Evolutionary conservation across 1,284 basidiomycete genomes (phyloP), one percentile per base, ranked within the genome.

Genomic region (Trametes hirsuta): DNA sequence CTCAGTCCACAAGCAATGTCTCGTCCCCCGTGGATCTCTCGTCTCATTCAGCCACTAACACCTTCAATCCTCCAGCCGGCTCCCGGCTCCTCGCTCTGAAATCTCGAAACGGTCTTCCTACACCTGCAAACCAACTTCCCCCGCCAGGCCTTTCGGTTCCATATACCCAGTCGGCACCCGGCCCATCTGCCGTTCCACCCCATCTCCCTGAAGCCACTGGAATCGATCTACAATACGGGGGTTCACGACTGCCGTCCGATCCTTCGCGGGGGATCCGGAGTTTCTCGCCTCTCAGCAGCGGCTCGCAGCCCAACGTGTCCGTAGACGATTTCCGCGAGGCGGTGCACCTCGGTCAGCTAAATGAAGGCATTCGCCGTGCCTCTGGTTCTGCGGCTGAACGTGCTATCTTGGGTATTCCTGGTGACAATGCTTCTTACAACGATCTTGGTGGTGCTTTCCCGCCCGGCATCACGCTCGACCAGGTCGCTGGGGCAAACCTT

Each of bases 31-130:
- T 63, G 36, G 70, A 72, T 30, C 51, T 65, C 3, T 47, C 55
- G 15, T 65, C 66, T 36, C 61, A 63, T 50, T 61, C 69, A 51
- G 68, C 71, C 42, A 62, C 70, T 37, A 66, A 71, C n/a, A 61
- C 72, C 52, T 84, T 88, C 71, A 86, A 86, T 63, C 86, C 87
- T 41, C 86, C 89, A 9, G 74, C 81, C 53, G 89, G 88, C 40
- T 90, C 90, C 56, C 87, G 90, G 58, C 75, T 92, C 48, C 80
- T 92, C 54, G 87, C 88, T 3, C 82, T 92, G 62, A 80, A 79
- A 18, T 81, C 81, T 45, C 82, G 86, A 50, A 48, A 46, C 36
- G 61, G 58, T 9, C 61, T 55, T 0, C 47, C 55, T 18, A 9
- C 53, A 5, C n/a, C 45, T 24, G 53, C 53, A 34, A 46, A 41